Evolutionary conservation across 768 basidiomycete genomes (phyloP), one percentile per base, ranked within the genome.

Genomic region (Boletus pseudopeckii): DNA sequence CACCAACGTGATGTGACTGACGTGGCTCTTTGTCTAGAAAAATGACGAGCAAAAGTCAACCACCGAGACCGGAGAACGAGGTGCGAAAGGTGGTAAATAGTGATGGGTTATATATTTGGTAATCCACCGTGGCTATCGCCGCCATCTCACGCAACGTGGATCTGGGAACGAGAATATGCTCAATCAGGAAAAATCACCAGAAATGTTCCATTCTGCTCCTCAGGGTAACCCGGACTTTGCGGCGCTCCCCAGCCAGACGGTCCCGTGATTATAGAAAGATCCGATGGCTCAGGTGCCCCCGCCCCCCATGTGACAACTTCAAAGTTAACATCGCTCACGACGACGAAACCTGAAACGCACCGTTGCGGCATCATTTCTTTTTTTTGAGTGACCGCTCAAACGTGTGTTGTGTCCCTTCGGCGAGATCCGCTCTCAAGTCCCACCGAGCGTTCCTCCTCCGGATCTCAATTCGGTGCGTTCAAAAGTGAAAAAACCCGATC

Each of bases 11-110:
- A 46, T 45, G 22, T 11, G 32, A 24, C 57, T 54, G 49, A 67
- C 52, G 38, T 34, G 42, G 53, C 15, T 24, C 41, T 47, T 38
- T 42, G 32, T 48, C 36, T 58, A 84, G 82, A 81, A 82, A 76
- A 81, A 78, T 52, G 79, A 83, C 2, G 82, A 82, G 33, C 73
- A 76, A 53, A 77, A 74, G 67, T 70, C 67, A 22, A 65, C 69
- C 11, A 66, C 68, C 30, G 68, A 64, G 8, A 53, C 62, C 6
- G 56, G 58, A 46, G 66, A 53, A 48, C 18, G 32, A 18, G 40
- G 33, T 20, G 26, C 26, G 26, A 60, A 60, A 56, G 41, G 51
- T 38, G 57, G 55, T 52, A 79, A 80, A 72, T 80, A 73, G 72
- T 3, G 22, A 22, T 22, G 22, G 24, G 24, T 24, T 24, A 24